These are phyloP conservation scores for Argentina anserina DNA, from an alignment of 306 rosid species.

Conservation along the genomic window DNA sequence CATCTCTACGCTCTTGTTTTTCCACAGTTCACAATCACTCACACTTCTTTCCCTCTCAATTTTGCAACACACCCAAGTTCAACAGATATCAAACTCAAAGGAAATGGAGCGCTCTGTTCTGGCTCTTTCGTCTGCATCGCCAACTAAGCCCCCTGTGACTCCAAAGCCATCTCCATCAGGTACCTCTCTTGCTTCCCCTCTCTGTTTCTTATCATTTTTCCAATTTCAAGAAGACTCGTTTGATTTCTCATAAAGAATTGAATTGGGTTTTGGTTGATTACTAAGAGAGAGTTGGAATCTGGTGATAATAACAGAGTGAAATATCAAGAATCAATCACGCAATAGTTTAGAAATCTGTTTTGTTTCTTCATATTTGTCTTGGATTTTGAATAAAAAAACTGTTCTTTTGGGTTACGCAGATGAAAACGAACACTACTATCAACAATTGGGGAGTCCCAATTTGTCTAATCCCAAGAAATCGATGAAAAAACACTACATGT, in stretches of 20 bases:
- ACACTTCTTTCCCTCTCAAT: not conserved
- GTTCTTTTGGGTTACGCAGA: conserved; percentile 14
- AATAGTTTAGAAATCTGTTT: not conserved
- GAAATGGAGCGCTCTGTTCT: conserved; percentile 13
- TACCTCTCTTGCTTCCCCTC: not conserved
- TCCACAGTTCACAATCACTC: not conserved
- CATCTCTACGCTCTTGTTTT: not conserved
- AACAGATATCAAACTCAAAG: not conserved
- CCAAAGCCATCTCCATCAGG: conserved; percentile 12
- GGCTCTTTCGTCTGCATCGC: conserved; percentile 11
- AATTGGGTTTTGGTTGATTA: not conserved
- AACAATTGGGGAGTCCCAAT: conserved; percentile 10
- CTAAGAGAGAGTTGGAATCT: not conserved
- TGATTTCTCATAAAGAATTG: not conserved
- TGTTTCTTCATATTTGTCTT: not conserved
- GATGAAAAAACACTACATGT: conserved; percentile 31
- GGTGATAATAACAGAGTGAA: not conserved
- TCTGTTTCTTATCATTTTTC: not conserved
- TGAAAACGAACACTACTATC: conserved; percentile 29
- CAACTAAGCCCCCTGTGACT: conserved; percentile 8
- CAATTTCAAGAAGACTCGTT: not conserved
- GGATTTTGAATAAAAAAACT: not conserved
- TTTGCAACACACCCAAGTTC: not conserved
- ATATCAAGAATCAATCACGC: not conserved
- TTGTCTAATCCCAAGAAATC: conserved; percentile 19